Evolutionary conservation across 306 rosid species (phyloP).

Genomic region (Inga oerstediana): DNA sequence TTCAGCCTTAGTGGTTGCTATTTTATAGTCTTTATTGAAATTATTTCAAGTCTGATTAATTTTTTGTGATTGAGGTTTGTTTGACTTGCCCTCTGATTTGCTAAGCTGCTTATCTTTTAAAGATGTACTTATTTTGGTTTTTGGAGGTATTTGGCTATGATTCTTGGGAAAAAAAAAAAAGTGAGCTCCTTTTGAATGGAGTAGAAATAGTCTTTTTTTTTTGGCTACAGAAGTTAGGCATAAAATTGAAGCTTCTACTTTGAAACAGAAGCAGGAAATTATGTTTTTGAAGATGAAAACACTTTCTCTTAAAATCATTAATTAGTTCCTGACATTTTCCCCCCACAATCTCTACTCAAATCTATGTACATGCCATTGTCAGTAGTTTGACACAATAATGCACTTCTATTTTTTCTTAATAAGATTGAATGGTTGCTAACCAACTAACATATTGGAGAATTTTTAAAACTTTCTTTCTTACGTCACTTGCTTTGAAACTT

Average conservation of each 20-base stretch:
- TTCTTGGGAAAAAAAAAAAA: background rate
- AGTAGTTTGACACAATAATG: background rate
- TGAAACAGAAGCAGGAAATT: background rate
- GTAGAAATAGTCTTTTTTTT: background rate
- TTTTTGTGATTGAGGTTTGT: background rate
- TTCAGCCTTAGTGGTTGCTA: conserved; percentile 8
- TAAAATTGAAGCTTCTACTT: background rate
- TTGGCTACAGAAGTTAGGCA: background rate
- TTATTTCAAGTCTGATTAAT: background rate
- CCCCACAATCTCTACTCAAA: background rate
- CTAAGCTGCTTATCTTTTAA: background rate
- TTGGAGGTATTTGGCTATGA: background rate
- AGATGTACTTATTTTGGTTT: background rate
- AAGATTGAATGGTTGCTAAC: background rate
- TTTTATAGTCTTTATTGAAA: background rate
- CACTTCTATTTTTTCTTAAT: background rate
- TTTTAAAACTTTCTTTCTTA: background rate
- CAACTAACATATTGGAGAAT: background rate
- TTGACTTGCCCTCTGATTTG: background rate
- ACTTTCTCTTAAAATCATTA: background rate
- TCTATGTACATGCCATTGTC: background rate
- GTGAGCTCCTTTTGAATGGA: background rate
- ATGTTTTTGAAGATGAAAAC: background rate
- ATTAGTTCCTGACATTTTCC: background rate
- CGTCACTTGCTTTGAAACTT: background rate